phyloP scores from a whole-genome alignment of 2,329 filamentous ascomycete genomes.

The Scedosporium minutisporum region DNA sequence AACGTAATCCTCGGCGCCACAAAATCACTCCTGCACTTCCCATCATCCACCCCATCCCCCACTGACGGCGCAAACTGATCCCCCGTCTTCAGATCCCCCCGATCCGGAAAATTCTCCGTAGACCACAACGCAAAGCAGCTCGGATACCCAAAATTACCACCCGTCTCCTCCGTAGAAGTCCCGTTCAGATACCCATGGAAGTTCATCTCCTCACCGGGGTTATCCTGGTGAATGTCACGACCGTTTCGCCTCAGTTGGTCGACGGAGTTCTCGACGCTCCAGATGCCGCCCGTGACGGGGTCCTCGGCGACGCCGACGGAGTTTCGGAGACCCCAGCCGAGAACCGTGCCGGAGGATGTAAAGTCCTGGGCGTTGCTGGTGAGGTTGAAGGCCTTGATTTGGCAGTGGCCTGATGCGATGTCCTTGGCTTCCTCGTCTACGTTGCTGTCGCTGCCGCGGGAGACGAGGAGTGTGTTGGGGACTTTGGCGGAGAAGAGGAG shows the following conservation, averaged over 20 bases:
- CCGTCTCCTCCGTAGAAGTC: constrained; percentile 12
- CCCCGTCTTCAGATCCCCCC: not conserved
- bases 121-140: constrained; percentile 47
- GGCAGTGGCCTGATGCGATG: constrained; percentile 43
- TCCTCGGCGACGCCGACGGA: constrained; percentile 58
- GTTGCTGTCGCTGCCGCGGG: constrained; percentile 49
- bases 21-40: constrained; percentile 13
- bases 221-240: constrained; percentile 51
- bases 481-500: constrained; percentile 44
- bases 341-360: constrained; percentile 32
- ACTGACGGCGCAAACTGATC: not conserved
- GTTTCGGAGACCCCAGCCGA: constrained; percentile 61
- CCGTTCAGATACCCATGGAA: constrained; percentile 48
- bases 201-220: constrained; percentile 65
- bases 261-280: constrained; percentile 56
- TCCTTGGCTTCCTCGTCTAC: constrained; percentile 41
- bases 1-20: constrained; percentile 16
- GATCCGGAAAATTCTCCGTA: constrained; percentile 12
- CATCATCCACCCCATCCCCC: constrained; percentile 12
- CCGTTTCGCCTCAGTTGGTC: constrained; percentile 47
- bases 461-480: constrained; percentile 48
- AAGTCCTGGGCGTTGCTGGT: constrained; percentile 23
- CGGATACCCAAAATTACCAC: constrained; percentile 53
- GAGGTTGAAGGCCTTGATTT: constrained; percentile 43
- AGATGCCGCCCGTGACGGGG: constrained; percentile 35